Base-by-base conservation (phyloP, 371 early-diverging fungal species). In the Mortierella sp. region DNA sequence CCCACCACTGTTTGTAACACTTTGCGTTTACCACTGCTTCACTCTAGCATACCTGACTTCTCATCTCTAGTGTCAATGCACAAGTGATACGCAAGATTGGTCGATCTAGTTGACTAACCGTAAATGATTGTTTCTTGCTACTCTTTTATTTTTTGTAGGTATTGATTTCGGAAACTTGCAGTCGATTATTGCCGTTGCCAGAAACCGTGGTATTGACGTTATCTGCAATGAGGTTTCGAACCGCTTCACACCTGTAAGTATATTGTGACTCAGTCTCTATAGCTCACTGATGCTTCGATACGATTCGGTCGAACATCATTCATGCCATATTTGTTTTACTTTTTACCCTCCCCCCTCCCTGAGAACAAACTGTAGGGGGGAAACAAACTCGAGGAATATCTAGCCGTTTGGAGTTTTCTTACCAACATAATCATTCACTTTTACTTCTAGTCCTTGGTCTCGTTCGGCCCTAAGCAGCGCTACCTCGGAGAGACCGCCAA, bases 191-290 rank as follows among this genome's bases (percentile, higher is more conserved):
- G 97, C 99, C 66, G 97, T 98, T 55, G 99, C 98, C 54, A 89
- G 99, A 83, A 98, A 98, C 89, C 93, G 98, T 79, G 98, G 98
- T 83, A 97, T 98, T 81, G 99, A 98, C 85, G 96, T 98, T 72
- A 93, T 98, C 78, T 89, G 91, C 85, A 98, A 98, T 87, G 98
- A 98, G 85, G 96, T 96, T 31, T 96, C 97, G 51, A 97, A 97
- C 91, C 89, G 99, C 69, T 93, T 95, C 53, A 98, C 98, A 32
- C 99, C 99, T 34, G 91, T 96, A 90, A 88, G 93, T 89, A 62
- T 49, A 1, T 13, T 28, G 53, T 32, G 15, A 3, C 8, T 19
- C 40, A 40, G 13, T 28, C 15, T 13, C 26, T 13, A 53, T 2
- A 53, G 23, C 26, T 54, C 12, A 10, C 4, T 28, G 55, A 26